Base-by-base conservation (phyloP, 495 filamentous ascomycete species). In the Penicillium odoratum region DNA sequence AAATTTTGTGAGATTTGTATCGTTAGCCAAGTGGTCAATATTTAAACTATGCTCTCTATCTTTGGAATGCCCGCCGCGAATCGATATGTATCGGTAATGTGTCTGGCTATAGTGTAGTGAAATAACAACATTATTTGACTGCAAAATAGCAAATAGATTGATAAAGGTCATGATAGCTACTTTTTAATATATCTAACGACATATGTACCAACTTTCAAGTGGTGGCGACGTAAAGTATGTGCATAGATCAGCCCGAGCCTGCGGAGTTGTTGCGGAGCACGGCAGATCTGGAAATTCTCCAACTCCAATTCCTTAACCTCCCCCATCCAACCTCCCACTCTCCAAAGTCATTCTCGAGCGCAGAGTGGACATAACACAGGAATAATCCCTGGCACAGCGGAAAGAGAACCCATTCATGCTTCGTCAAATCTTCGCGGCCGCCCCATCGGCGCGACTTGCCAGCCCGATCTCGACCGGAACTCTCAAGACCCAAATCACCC, bases 371-470 rank as follows among this genome's bases (percentile, higher is more conserved):
- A 25, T 5, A 46, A 2, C 18, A 26, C 43, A 25, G 11, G 9
- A 0, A 7, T 13, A 26, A 18, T 46, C 5, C 7, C 11, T 11
- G 9, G n/a, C 5, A 11, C 9, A 26, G 25, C 10, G 3, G 9
- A 7, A 25, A 46, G 3, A 26, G 18, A 25, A 46, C 7, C n/a
- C 5, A 26, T 31, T 36, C 30, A 64, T 64, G 62, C 51, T 61
- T 29, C 54, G 62, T 26, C 58, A 58, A 56, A 38, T 62, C n/a
- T 56, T 62, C 25, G 60, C 53, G 46, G 62, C 56, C 42, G 58
- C 42, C 6, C 58, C 66, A 55, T 62, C 63, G n/a, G 68, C 63
- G 45, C 65, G 28, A 29, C 58, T 57, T 26, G 55, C 51, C 9
- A 49, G 30, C n/a, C 51, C 55, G 8, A 15, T 47, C 50, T 45